Evolutionary conservation across 306 rosid genomes (phyloP), one percentile per base, ranked within the genome.

Genomic region (Arachis stenosperma): DNA sequence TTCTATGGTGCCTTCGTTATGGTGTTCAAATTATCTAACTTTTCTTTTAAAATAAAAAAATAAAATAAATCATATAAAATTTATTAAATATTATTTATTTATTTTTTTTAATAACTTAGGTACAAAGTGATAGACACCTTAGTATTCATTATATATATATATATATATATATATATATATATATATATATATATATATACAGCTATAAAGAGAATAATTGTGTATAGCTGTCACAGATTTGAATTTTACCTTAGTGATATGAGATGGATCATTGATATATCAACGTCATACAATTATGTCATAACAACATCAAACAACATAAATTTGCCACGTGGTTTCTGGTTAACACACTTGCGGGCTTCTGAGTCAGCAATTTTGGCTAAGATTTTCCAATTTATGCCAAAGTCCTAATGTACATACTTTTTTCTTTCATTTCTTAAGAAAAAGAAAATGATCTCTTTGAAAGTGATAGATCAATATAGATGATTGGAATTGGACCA

Each of bases 341-440:
- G 43, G 54, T 8, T 5, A 7, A 52, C 55, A 65, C 36, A 65
- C 6, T 14, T 63, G 51, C 7, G 14, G 9, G n/a, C 43, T 2
- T 42, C 2, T 65, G 75, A 78, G 62, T 78, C 83, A 70, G 75
- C 64, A 77, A 40, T 80, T 82, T 46, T 50, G 81, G 81, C 83
- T 74, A 60, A 48, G 70, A 33, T 63, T 70, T 68, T 67, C 29
- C 61, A 56, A 61, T 27, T 51, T 3, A 58, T 68, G 64, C 36
- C 55, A 59, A 55, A 80, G 60, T 68, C 80, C 62, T 67, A 67
- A 57, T 40, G 43, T 33, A 46, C 17, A 53, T 59, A 22, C 37
- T 33, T 33, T 33, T 33, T 33, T 33, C 43, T 68, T 27, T 47
- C 11, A 48, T 17, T 52, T 69, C 53, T 61, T 67, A 22, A 22